Conservation (phyloP, 78 protist species). For the Speleostelium caveatum region DNA sequence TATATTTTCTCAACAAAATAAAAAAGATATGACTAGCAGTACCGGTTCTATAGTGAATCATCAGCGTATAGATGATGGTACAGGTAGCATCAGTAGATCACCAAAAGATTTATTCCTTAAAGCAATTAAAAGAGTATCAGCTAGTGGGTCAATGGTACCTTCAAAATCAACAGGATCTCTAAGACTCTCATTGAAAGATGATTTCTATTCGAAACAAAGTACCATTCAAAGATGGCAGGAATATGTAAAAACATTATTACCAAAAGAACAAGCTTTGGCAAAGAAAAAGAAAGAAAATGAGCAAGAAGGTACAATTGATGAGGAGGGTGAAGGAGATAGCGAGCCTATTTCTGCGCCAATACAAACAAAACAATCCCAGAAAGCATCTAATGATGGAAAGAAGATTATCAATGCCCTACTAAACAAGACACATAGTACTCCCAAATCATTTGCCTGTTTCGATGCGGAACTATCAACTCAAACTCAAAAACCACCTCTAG, state of each 20-base stretch:
- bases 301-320: conserved; percentile 10
- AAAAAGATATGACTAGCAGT: background rate
- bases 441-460: background rate
- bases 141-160: too few relatives aligned
- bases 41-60: background rate
- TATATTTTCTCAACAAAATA: conserved; percentile 1
- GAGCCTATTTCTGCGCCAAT: background rate
- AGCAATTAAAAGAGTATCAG: background rate
- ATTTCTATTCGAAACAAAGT: background rate
- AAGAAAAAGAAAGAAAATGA: conserved; percentile 8
- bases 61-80: background rate
- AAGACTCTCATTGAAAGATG: conserved; percentile 11
- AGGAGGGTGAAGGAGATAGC: background rate
- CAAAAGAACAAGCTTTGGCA: conserved; percentile 16
- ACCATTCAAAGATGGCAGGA: conserved; percentile 13
- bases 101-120: background rate
- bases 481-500: conserved; percentile 21
- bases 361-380: background rate
- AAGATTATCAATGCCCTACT: conserved; percentile 48
- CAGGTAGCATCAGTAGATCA: background rate
- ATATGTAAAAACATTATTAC: conserved; percentile 36
- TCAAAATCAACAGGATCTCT: background rate
- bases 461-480: conserved; percentile 7
- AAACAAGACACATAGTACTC: conserved; percentile 21
- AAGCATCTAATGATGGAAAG: conserved; percentile 37